Base-by-base conservation (phyloP, 768 basidiomycete species). In the Sarcomyxa edulis region DNA sequence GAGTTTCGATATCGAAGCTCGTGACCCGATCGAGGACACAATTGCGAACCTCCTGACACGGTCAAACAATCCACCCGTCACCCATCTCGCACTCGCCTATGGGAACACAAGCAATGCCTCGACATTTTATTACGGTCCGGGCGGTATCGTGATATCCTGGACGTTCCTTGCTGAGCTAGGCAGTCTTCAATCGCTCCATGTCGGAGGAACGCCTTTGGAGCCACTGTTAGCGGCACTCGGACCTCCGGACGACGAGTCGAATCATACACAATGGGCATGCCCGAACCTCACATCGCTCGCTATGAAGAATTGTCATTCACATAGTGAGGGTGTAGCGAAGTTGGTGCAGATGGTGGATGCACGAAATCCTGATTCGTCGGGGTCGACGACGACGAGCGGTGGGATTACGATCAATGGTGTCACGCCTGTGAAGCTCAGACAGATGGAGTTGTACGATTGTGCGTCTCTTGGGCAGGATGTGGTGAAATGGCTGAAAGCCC, bases 1-100 rank as follows among this genome's bases (percentile, higher is more conserved):
- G 11, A 75, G 65, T 2, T 61, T 88, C 31, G 82, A 87, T 52
- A 74, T 88, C 43, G 84, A 87, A 53, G 68, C 77, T 1, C 74
- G 86, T n/a, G 82, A 85, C 45, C 73, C 82, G 1, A 68, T 85
- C 40, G 85, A 87, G 51, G 83, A 87, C 32, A 71, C 71, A n/a
- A 74, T 88, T 35, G 65, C 72, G 10, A 64, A 64, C 36, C 70
- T 89, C 30, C 64, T 84, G 20, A 52, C 69, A 15, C 75, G 85
- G 19, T 84, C 82, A 0, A 65, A 67, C 20, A 62, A 71, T 25
- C 80, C 84, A 0, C 66, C 71, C 0, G 52, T 89, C 6, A 67
- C 68, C 8, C 68, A 70, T 18, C 72, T 89, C 42, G 74, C 78
- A 2, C 69, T 88, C 40, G 77, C 74, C 0, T 85, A 84, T 50